Evolutionary conservation across 169 alveolate species (phyloP), one percentile per base, ranked within the genome.

Genomic region (Hepatocystis sp.): DNA sequence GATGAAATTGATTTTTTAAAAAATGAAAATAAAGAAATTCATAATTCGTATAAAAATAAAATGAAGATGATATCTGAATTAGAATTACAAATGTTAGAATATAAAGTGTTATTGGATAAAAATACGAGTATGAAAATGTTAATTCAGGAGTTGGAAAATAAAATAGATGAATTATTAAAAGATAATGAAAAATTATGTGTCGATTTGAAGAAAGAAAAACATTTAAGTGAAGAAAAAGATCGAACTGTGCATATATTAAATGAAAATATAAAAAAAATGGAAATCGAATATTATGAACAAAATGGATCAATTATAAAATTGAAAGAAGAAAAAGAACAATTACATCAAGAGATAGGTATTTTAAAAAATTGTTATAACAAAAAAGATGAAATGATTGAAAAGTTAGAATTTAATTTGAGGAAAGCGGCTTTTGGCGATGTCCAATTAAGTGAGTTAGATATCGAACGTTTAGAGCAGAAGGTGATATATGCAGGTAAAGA

Each of bases 81-180:
- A 39, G 89, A 81, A 23, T 5, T 51, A 1, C 66, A 81, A 49
- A 61, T 81, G 89, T 42, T 81, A 42, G 89, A 81, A 65, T 81
- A 81, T 23, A 81, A 81, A 61, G 89, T 81, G 2, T 30, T 81
- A 15, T 30, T 81, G 42, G 89, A 81, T 63, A 81, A 81, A 81
- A 81, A 81, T 55, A 81, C 89, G 5, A 81, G 89, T 17, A 81
- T 81, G 89, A 81, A 81, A 40, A 63, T 81, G 84, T 27, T 63
- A 39, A 65, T 81, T 25, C 89, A 81, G 36, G 89, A 81, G 46
- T 81, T 63, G 30, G 89, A 81, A 53, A 63, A 49, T 81, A 81
- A 81, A 81, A 49, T 81, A 34, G 84, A 81, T 25, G 89, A 81
- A 10, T 56, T 81, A 7, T 61, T 81, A 36, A 81, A 81, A 55